Base-by-base conservation (phyloP, 345 rosid species). In the Boechera divaricarpa region DNA sequence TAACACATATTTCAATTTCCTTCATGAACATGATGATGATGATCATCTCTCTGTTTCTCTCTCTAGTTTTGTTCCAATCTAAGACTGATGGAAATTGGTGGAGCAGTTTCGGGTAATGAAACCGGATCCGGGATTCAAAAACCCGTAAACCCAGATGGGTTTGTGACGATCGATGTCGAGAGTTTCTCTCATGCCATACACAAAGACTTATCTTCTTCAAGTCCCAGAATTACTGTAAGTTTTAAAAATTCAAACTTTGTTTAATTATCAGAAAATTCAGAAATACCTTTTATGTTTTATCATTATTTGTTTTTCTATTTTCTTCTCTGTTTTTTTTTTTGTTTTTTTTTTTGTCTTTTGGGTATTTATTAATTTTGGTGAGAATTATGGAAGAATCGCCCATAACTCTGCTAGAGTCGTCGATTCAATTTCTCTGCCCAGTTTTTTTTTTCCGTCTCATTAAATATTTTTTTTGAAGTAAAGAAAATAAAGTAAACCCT, bases 131-230 rank as follows among this genome's bases (percentile, higher is more conserved):
- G 85, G 32, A 84, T 74, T 71, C 68, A 70, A 56, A 64, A 59
- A 6, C 6, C 78, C 8, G 87, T 83, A 71, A 86, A 85, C 53
- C 77, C 93, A 41, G 92, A 86, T 51, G 83, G 82, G 80, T 90
- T 88, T 67, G 91, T 88, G 26, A 88, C 88, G 26, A 88, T 92
- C 49, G 90, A 90, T 79, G 85, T 90, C 80, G 96, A 88, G 52
- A 83, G 79, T 74, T 84, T 90, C 81, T 68, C 87, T 52, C 76
- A 63, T 70, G 85, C 74, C 33, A 51, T 57, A 54, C 57, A 69
- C 41, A 88, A 83, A 74, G 96, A 67, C 45, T 29, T 70, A 4
- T 41, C 79, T 51, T 53, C 79, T 31, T 67, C 70, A 0, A 69
- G 58, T 63, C 74, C 77, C 5, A 55, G 78, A 66, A 69, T 77